Base-by-base conservation (phyloP, 805 yeast genomes). In the Saccharomycopsis lassenensis region DNA sequence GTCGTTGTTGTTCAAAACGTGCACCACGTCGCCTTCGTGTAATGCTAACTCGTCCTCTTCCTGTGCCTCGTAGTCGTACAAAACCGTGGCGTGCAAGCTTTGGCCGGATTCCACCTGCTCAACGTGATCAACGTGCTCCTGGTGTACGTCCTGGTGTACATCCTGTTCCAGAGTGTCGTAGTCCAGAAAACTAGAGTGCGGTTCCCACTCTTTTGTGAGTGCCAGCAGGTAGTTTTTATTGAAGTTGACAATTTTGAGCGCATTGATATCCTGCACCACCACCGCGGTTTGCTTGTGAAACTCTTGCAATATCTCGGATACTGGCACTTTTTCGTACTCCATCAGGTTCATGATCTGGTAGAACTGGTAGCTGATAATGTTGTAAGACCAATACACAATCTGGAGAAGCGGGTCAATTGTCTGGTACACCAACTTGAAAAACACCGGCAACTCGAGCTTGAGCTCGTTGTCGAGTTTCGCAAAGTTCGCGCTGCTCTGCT, bases 41-140 rank as follows among this genome's bases (percentile, higher is more conserved):
- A 61, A 60, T 11, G 52, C 41, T 28, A 61, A 47, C 41, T 61
- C 66, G 1, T 58, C 60, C 1, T 56, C 58, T 25, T 57, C 54
- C 35, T 51, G 24, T 2, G 41, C 33, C 11, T 24, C 24, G 19
- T 22, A 38, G 30, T 24, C 27, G 24, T 29, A 38, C 15, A 15
- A 10, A 11, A 24, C 39, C 3, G 15, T 38, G 10, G 14, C 33
- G 23, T 33, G 19, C 5, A 14, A 21, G 16, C 24, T 32, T 16
- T 20, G 20, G 6, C 24, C 35, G 18, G 19, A 22, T 16, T 14
- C 23, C 18, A 12, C 29, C 17, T 17, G 16, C 11, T 24, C 29
- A 8, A 7, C 11, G 7, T 22, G 11, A 22, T 22, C 11, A 11
- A 11, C n/a, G 29, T 25, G n/a, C n/a, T n/a, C n/a, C n/a, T n/a